phyloP scores from a whole-genome alignment of 2,329 filamentous ascomycete genomes.

The Hymenoscyphus fructigenus region DNA sequence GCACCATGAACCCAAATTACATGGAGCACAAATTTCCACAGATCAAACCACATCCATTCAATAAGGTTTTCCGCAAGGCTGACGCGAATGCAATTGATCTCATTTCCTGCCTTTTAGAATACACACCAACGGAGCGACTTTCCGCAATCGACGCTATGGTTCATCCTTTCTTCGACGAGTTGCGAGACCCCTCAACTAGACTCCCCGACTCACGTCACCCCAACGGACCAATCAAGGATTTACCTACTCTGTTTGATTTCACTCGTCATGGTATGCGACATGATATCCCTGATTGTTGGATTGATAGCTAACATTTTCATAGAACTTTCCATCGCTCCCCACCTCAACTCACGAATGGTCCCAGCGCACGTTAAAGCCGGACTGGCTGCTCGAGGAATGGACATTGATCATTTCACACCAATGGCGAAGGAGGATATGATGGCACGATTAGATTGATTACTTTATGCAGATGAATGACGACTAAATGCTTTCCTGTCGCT shows the following conservation, averaged over 20 bases:
- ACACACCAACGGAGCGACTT: conserved; percentile 93
- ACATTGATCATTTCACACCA: conserved; percentile 91
- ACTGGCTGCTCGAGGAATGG: conserved; percentile 75
- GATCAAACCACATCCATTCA: conserved; percentile 99
- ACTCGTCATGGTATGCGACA: conserved; percentile 73
- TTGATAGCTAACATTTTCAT: conserved; percentile 17
- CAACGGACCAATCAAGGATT: conserved; percentile 73
- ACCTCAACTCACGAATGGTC: conserved; percentile 84
- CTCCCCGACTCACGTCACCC: conserved; percentile 93
- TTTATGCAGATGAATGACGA: conserved; percentile 33
- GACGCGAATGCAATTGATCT: conserved; percentile 90
- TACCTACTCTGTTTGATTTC: conserved; percentile 91
- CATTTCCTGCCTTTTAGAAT: conserved; percentile 90
- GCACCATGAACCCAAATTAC: conserved; percentile 99
- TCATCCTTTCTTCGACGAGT: conserved; percentile 97
- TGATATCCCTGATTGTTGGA: conserved; percentile 2
- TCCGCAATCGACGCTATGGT: conserved; percentile 96
- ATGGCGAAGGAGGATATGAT: conserved; percentile 96
- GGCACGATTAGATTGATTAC: conserved; percentile 80
- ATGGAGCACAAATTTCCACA: conserved; percentile 99
- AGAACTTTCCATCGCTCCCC: conserved; percentile 96
- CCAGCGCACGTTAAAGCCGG: conserved; percentile 76
- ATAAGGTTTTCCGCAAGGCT: conserved; percentile 98
- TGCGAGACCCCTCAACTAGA: conserved; percentile 86
- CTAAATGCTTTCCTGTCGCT: conserved; percentile 38